Base-by-base conservation (phyloP, 2,329 filamentous ascomycete species). In the Anisogramma anomala region DNA sequence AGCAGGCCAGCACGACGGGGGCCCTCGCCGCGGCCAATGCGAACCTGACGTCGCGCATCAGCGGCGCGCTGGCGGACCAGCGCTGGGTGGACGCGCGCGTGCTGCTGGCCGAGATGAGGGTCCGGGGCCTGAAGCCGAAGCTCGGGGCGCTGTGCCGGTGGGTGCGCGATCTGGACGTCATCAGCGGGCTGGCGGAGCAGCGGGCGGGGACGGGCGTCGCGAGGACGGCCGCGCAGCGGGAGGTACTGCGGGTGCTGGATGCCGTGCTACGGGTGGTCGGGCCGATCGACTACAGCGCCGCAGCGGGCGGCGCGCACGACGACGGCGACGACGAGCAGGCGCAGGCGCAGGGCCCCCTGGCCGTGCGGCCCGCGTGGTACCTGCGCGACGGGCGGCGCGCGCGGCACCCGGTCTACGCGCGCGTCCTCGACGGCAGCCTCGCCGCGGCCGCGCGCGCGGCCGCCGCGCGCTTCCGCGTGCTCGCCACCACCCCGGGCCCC, bases 121-220 rank as follows among this genome's bases (percentile, higher is more conserved):
- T 84, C 14, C 65, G 79, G n/a, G 63, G 66, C 3, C 69, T 83
- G 47, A 68, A 72, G 14, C 79, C 79, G 0, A 81, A 81, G 49
- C 60, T 84, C 0, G 80, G 80, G 15, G 77, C 79, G 1, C 58
- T 84, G 6, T 83, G 79, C 55, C 73, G 80, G 42, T 84, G 80
- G 80, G 79, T 84, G 4, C 70, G 80, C 43, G 79, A 82, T 52
- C 62, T 84, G 19, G 79, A 84, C 51, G 73, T 82, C 18, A 73
- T 82, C 36, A 80, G 74, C 49, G 78, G 78, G 2, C 59, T 82
- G 6, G 75, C 75, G 3, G 74, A 75, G 17, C 64, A 71, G 39
- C 62, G 72, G 0, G 64, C 64, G 2, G 65, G 66, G 61, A 32
- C 30, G 17, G 33, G 55, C 55, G 48, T 57, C 3, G 50, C 62